These are phyloP conservation scores for Diplocarpon rosae DNA, from an alignment of 2,329 filamentous ascomycete species.

Conservation along the genomic window DNA sequence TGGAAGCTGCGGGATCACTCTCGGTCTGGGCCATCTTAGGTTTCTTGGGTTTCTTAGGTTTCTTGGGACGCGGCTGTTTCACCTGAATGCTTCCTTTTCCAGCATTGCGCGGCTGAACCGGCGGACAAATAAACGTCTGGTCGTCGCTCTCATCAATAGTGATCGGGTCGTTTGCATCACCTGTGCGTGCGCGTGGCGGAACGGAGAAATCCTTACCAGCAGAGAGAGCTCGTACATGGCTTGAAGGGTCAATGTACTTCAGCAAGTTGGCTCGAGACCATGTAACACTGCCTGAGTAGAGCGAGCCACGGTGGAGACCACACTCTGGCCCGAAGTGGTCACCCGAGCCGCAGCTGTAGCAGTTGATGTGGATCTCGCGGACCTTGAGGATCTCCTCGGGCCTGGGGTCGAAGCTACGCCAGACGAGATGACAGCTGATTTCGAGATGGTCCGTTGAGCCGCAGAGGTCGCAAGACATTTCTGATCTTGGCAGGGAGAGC, in stretches of 20 bases:
- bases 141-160: constrained; percentile 15
- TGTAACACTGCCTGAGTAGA: constrained; percentile 31
- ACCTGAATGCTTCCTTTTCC: neutral
- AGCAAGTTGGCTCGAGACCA: constrained; percentile 42
- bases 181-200: constrained; percentile 12
- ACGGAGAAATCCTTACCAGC: constrained; percentile 23
- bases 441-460: constrained; percentile 45
- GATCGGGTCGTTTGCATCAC: constrained; percentile 24
- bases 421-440: constrained; percentile 46
- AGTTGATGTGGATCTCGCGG: constrained; percentile 38
- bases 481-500: constrained; percentile 39
- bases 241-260: constrained; percentile 38
- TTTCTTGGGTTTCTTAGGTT: no score
- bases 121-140: constrained; percentile 22
- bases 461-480: constrained; percentile 52
- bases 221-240: constrained; percentile 22
- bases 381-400: constrained; percentile 36
- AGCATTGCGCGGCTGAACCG: constrained; percentile 9
- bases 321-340: constrained; percentile 51
- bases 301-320: constrained; percentile 18
- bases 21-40: no score
- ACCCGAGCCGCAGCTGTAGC: constrained; percentile 43
- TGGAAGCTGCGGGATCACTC: no score
- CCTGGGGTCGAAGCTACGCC: constrained; percentile 42
- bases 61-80: neutral